Evolutionary conservation across 345 rosid genomes (phyloP), one percentile per base, ranked within the genome.

Genomic region (Ceriops decandra): DNA sequence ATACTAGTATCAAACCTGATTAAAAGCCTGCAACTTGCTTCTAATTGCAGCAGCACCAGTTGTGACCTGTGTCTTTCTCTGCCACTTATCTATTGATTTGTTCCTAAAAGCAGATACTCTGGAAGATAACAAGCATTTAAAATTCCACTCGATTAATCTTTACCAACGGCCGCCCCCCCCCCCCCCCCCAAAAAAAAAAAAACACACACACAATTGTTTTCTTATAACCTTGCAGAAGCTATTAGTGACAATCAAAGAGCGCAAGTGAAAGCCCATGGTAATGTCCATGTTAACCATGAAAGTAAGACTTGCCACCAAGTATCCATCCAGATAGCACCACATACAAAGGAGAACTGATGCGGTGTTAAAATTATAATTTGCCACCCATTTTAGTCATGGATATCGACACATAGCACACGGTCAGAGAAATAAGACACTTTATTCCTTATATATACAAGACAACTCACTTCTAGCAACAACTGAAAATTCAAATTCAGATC

Each of bases 41-140:
- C 82, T 91, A 17, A 91, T 84, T 60, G 99, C 97, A 69, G 96
- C 96, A 62, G 91, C 92, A 74, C 97, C 98, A 67, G 88, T 91
- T 22, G 91, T 88, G 67, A 95, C 90, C 70, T 86, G 92, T 46
- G 98, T 82, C 84, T 88, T 91, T 62, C 97, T 90, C 74, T 95
- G 93, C 98, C 99, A 91, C 76, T 87, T 90, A 77, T 95, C 95
- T 59, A 95, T 81, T 11, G 98, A 89, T 80, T 87, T 90, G 78
- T 91, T 83, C 81, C 97, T 81, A 72, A 95, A 95, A 57, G 83
- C 57, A 72, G 86, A 85, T 72, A 87, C 82, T 83, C 98, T 95
- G 53, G 77, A 88, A 70, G 58, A 76, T 21, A 62, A 62, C 60
- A 68, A 53, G 35, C 57, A 75, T 74, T 53, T 36, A 20, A 63